Evolutionary conservation across 768 basidiomycete species (phyloP).

Genomic region (Suillus bovinus): DNA sequence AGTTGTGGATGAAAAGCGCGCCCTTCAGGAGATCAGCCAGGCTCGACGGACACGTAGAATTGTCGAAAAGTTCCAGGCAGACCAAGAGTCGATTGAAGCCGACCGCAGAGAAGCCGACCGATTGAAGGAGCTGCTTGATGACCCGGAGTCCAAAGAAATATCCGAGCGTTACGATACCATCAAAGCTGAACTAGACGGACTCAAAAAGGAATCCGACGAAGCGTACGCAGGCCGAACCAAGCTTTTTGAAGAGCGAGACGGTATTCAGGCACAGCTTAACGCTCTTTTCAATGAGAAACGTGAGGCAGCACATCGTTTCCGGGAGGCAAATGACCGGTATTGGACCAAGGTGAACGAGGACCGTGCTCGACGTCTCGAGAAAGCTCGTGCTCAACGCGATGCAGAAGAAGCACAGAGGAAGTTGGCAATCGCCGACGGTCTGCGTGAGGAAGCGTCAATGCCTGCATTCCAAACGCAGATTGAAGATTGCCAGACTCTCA

Average conservation of each 20-base stretch:
- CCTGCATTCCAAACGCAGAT: slow-evolving; percentile 94
- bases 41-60: slow-evolving; percentile 68
- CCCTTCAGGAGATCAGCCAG: slow-evolving; percentile 84
- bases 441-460: slow-evolving; percentile 86
- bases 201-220: slow-evolving; percentile 87
- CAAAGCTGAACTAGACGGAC: slow-evolving; percentile 79
- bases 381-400: slow-evolving; percentile 68
- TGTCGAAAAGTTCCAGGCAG: slow-evolving; percentile 79
- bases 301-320: slow-evolving; percentile 65
- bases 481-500: slow-evolving; percentile 93
- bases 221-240: slow-evolving; percentile 77
- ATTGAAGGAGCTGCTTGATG: slow-evolving; percentile 81
- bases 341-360: slow-evolving; percentile 89
- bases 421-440: slow-evolving; percentile 71
- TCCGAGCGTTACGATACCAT: slow-evolving; percentile 81
- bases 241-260: slow-evolving; percentile 86
- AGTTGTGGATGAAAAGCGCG: slow-evolving; percentile 93
- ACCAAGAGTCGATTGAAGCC: slow-evolving; percentile 79
- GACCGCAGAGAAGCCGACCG: slow-evolving; percentile 77
- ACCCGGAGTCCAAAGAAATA: slow-evolving; percentile 82
- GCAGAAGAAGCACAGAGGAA: slow-evolving; percentile 80
- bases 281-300: slow-evolving; percentile 75
- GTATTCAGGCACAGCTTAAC: slow-evolving; percentile 67
- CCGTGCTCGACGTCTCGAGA: slow-evolving; percentile 79
- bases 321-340: slow-evolving; percentile 82